A percentile compares a stretch with the other conserved stretches of the same genome.
phyloP scores from a whole-genome alignment of 768 basidiomycete genomes.

The Tylopilus plumbeoviolaceoides region DNA sequence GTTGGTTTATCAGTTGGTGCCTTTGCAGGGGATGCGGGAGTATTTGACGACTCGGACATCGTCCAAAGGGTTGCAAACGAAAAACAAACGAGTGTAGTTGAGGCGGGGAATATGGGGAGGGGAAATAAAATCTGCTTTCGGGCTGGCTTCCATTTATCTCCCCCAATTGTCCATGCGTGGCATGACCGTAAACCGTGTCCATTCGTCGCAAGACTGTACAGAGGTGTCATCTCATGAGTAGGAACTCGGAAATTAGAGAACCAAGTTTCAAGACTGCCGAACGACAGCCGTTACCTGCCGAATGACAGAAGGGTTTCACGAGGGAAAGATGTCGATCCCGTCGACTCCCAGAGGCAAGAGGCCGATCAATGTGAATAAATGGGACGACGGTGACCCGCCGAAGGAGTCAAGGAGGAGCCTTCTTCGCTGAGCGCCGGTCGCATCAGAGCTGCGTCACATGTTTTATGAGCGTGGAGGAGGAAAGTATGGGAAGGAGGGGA shows the following conservation, averaged over 20 bases:
- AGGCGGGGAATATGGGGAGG: no score
- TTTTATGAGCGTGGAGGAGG: not conserved
- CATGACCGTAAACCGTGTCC: not conserved
- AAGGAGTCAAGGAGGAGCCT: not conserved
- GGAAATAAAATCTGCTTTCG: not conserved
- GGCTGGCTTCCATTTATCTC: not conserved
- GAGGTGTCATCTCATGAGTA: not conserved
- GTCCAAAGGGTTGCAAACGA: not conserved
- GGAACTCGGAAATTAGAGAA: not conserved
- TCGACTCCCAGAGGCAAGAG: not conserved
- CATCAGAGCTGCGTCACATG: not conserved
- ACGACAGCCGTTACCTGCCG: not conserved
- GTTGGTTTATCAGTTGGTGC: constrained; percentile 1
- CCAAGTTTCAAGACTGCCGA: not conserved
- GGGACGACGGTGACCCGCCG: not conserved
- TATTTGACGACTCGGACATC: constrained; percentile 11
- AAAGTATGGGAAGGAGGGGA: not conserved
- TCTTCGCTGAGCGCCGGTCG: not conserved
- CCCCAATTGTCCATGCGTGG: not conserved
- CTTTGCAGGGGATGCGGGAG: not conserved
- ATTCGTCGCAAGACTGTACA: not conserved
- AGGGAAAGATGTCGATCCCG: not conserved
- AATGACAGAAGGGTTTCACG: not conserved
- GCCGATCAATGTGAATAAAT: not conserved
- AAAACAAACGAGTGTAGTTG: not conserved